Evolutionary conservation across 2,329 filamentous ascomycete species (phyloP).

Genomic region (Lecanicillium sp.): DNA sequence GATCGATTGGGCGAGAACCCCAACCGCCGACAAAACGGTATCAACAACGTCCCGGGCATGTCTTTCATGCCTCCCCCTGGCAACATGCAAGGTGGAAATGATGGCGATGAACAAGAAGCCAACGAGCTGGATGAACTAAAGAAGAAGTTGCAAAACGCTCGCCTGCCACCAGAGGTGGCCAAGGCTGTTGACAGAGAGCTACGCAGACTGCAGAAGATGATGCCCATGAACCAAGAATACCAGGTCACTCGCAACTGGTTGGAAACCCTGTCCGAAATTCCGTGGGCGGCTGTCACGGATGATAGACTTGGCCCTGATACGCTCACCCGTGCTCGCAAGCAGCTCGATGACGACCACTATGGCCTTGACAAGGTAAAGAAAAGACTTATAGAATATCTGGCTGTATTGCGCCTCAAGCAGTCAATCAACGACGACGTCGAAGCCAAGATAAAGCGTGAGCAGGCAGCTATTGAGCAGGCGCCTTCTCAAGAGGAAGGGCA

Average conservation of each 20-base stretch:
- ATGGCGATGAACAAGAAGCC: slow-evolving; percentile 67
- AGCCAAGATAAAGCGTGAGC: slow-evolving; percentile 61
- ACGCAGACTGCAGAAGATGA: slow-evolving; percentile 87
- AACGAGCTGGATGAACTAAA: slow-evolving; percentile 89
- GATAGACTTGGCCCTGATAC: slow-evolving; percentile 81
- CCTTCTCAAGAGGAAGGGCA: slow-evolving; percentile 24
- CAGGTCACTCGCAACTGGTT: slow-evolving; percentile 89
- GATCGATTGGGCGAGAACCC: slow-evolving; percentile 41
- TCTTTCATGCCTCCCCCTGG: slow-evolving; percentile 24
- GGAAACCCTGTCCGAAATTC: slow-evolving; percentile 88
- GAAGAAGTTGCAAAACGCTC: slow-evolving; percentile 75
- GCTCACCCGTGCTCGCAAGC: slow-evolving; percentile 69
- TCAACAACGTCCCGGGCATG: slow-evolving; percentile 32
- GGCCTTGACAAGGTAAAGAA: slow-evolving; percentile 97
- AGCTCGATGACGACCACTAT: slow-evolving; percentile 94
- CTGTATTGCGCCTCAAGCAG: slow-evolving; percentile 92
- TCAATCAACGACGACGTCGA: slow-evolving; percentile 79
- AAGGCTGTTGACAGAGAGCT: slow-evolving; percentile 90
- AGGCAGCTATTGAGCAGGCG: slow-evolving; percentile 37
- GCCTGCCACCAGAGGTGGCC: slow-evolving; percentile 73
- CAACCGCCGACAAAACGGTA: slow-evolving; percentile 21
- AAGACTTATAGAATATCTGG: slow-evolving; percentile 86
- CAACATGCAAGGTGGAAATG: slow-evolving; percentile 36
- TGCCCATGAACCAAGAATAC: slow-evolving; percentile 91
- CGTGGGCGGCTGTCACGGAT: slow-evolving; percentile 78